Conservation (phyloP, 306 rosid genomes). For the Inga oerstediana region DNA sequence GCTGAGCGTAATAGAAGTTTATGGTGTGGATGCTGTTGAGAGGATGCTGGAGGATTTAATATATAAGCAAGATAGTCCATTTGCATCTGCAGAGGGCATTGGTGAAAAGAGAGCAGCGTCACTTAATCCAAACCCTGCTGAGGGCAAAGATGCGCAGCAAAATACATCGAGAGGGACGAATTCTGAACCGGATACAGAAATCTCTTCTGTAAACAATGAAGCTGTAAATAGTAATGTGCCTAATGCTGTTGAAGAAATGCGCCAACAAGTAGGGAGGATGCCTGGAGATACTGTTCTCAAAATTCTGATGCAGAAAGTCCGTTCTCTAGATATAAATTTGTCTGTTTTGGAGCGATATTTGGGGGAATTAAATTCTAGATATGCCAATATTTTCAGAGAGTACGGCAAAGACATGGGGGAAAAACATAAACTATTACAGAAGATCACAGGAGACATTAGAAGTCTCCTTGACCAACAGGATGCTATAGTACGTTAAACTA, state of each 20-base stretch:
- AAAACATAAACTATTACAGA: slow-evolving; percentile 58
- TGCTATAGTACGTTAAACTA: slow-evolving; percentile 60
- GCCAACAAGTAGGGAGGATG: slow-evolving; percentile 86
- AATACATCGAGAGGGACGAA: slow-evolving; percentile 39
- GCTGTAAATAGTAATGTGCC: slow-evolving; percentile 48
- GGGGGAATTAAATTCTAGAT: slow-evolving; percentile 77
- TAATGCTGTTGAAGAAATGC: slow-evolving; percentile 74
- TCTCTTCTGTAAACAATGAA: slow-evolving; percentile 51
- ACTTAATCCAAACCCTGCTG: slow-evolving; percentile 48
- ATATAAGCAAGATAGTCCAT: slow-evolving; percentile 51
- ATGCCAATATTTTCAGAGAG: slow-evolving; percentile 70
- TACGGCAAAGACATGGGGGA: slow-evolving; percentile 67
- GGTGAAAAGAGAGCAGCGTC: slow-evolving; percentile 50
- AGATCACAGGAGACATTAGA: slow-evolving; percentile 60
- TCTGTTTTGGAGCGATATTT: slow-evolving; percentile 86
- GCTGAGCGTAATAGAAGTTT: slow-evolving; percentile 74
- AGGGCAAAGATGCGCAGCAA: slow-evolving; percentile 44
- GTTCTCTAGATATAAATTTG: slow-evolving; percentile 73
- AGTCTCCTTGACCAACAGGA: slow-evolving; percentile 61
- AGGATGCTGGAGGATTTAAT: slow-evolving; percentile 95
- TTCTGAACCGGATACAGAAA: slow-evolving; percentile 45
- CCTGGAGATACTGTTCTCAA: slow-evolving; percentile 98
- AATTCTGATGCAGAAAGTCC: slow-evolving; percentile 94
- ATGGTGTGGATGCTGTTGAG: slow-evolving; percentile 96
- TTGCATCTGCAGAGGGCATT: slow-evolving; percentile 51